Evolutionary conservation across 768 basidiomycete species (phyloP).

Genomic region (Phlegmacium glaucopus): DNA sequence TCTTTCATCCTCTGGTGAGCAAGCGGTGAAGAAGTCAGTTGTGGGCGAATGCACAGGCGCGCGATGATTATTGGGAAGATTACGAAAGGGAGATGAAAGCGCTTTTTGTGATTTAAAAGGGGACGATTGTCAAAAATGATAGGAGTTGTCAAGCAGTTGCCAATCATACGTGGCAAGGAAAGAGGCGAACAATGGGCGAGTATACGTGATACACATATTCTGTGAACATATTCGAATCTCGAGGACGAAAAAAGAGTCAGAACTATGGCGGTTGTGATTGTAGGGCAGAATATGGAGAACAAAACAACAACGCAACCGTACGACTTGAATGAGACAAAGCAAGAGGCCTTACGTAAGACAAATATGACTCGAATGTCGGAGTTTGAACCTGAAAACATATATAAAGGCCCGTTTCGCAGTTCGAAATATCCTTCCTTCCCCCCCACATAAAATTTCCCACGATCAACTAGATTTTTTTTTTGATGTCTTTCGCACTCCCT

Average conservation of each 20-base stretch:
- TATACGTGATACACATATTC: not conserved
- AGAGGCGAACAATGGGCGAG: not conserved
- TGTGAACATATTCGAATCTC: no score
- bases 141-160: constrained; percentile 20
- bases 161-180: constrained; percentile 11
- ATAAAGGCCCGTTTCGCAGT: constrained; percentile 34
- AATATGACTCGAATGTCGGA: constrained; percentile 39
- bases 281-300: constrained; percentile 1
- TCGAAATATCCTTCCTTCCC: constrained; percentile 27
- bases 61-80: no score
- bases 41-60: no score
- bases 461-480: constrained; percentile 29
- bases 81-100: no score
- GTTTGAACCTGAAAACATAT: constrained; percentile 42
- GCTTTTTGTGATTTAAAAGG: no score
- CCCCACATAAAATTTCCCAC: constrained; percentile 41
- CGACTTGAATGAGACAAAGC: constrained; percentile 26
- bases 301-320: no score
- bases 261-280: not conserved
- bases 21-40: constrained; percentile 5
- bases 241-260: no score
- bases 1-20: no score
- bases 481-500: constrained; percentile 65
- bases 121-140: constrained; percentile 15
- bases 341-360: constrained; percentile 40